Conservation (phyloP, 768 basidiomycete genomes). For the Russula sp. region DNA sequence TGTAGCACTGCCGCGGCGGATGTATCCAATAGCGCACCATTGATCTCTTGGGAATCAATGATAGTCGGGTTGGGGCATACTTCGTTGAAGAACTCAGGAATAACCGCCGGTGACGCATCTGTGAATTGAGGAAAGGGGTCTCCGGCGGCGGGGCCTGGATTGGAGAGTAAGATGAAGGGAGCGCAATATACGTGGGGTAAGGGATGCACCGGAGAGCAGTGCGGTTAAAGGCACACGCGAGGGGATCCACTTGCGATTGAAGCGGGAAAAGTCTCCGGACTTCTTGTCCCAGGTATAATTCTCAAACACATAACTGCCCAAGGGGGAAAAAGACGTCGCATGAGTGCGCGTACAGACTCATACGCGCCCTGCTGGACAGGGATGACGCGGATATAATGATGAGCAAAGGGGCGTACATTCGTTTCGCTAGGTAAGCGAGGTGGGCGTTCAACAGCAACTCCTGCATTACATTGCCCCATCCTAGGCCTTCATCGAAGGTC, state of each 20-base stretch:
- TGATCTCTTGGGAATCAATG: slow-evolving; percentile 30
- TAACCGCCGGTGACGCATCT: slow-evolving; percentile 34
- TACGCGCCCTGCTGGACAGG: no score
- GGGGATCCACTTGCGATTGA: slow-evolving; percentile 44
- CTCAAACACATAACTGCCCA: slow-evolving; percentile 43
- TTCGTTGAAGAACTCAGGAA: slow-evolving; percentile 34
- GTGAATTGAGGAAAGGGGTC: slow-evolving; percentile 33
- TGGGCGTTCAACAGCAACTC: background rate
- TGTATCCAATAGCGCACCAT: slow-evolving; percentile 27
- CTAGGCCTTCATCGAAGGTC: slow-evolving; percentile 34
- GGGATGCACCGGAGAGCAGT: slow-evolving; percentile 40
- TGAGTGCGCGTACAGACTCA: background rate
- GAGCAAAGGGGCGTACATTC: slow-evolving; percentile 38
- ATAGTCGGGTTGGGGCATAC: slow-evolving; percentile 38
- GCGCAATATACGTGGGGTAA: background rate
- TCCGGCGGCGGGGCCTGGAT: slow-evolving; percentile 39
- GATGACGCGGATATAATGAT: no score
- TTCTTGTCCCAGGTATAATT: slow-evolving; percentile 51
- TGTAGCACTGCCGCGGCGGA: slow-evolving; percentile 28
- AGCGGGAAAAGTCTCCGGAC: slow-evolving; percentile 36
- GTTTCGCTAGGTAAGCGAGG: slow-evolving; percentile 33
- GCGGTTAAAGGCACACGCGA: slow-evolving; percentile 50
- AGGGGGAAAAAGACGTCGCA: background rate
- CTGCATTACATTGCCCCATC: slow-evolving; percentile 57
- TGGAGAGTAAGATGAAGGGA: background rate